phyloP scores from a whole-genome alignment of 441 rosid genomes.

The Sinapis alba region DNA sequence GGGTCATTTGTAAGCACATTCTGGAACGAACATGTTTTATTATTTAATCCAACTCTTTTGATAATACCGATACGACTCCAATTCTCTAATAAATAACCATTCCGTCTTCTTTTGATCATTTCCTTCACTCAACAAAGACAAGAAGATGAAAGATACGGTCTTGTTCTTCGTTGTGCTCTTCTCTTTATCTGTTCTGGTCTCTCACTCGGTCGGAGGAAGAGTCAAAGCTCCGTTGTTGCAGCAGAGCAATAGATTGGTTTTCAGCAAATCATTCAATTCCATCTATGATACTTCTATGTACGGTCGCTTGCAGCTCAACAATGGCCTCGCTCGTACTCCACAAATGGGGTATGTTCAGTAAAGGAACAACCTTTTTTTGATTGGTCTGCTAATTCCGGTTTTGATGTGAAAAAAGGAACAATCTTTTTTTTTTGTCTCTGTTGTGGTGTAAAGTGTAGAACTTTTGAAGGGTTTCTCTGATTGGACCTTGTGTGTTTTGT shows the following conservation, averaged over 20 bases:
- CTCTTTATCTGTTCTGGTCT: slow-evolving; percentile 37
- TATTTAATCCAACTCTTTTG: slow-evolving; percentile 16
- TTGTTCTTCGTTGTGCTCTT: slow-evolving; percentile 28
- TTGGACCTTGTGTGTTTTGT: slow-evolving; percentile 23
- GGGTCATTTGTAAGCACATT: slow-evolving; percentile 17
- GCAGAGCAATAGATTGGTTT: slow-evolving; percentile 46
- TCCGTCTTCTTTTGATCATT: slow-evolving; percentile 6
- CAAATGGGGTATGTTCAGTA: slow-evolving; percentile 72
- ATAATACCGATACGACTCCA: slow-evolving; percentile 33
- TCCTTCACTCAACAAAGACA: not conserved
- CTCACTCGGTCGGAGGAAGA: slow-evolving; percentile 51
- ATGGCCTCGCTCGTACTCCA: slow-evolving; percentile 92
- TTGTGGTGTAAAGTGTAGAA: not conserved
- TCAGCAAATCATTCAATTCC: slow-evolving; percentile 48
- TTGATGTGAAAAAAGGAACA: slow-evolving; percentile 4
- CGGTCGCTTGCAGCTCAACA: slow-evolving; percentile 80
- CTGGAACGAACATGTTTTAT: slow-evolving; percentile 8
- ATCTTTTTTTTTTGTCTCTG: not conserved
- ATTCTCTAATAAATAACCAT: not conserved
- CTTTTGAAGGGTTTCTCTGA: slow-evolving; percentile 1
- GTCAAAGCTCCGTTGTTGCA: slow-evolving; percentile 41
- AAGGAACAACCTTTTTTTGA: slow-evolving; percentile 9
- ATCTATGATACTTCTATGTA: slow-evolving; percentile 79
- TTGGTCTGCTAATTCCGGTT: slow-evolving; percentile 1
- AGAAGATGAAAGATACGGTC: slow-evolving; percentile 7